A percentile compares a stretch with the other conserved stretches of the same genome.
These are phyloP conservation scores for Aspergillus alliaceus DNA, from an alignment of 2,329 filamentous ascomycete species.

Conservation along the genomic window DNA sequence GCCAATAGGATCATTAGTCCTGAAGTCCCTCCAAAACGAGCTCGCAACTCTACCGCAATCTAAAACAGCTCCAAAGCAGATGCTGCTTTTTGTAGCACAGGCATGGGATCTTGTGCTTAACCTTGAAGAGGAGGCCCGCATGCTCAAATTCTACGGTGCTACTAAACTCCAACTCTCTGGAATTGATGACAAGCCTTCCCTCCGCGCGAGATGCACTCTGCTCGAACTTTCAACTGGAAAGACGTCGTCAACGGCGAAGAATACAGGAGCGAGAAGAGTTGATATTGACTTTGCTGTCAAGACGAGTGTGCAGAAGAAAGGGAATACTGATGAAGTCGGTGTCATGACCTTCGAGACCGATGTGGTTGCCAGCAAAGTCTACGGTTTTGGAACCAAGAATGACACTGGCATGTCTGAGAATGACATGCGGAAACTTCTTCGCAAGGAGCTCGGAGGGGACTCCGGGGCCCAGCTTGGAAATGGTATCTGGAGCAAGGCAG, in stretches of 20 bases:
- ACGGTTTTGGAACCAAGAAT: slow-evolving; percentile 36
- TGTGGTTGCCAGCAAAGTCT: slow-evolving; percentile 41
- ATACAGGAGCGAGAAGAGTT: slow-evolving; percentile 20
- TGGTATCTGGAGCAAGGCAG: slow-evolving; percentile 42
- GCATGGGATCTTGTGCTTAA: slow-evolving; percentile 44
- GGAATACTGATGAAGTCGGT: slow-evolving; percentile 22
- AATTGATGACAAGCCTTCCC: slow-evolving; percentile 23
- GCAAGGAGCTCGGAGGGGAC: slow-evolving; percentile 23
- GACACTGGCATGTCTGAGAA: slow-evolving; percentile 31
- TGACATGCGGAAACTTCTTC: slow-evolving; percentile 38
- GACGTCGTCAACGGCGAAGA: slow-evolving; percentile 3
- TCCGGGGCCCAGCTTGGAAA: slow-evolving; percentile 30
- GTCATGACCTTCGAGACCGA: slow-evolving; percentile 38
- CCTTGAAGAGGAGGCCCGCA: slow-evolving; percentile 45
- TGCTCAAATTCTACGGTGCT: slow-evolving; percentile 47
- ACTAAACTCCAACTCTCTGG: slow-evolving; percentile 38
- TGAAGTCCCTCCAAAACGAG: slow-evolving; percentile 42
- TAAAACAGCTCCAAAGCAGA: slow-evolving; percentile 34
- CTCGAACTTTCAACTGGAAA: slow-evolving; percentile 26
- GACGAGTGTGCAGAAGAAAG: slow-evolving; percentile 24
- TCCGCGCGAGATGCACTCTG: slow-evolving; percentile 41
- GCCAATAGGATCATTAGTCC: slow-evolving; percentile 41
- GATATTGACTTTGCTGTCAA: slow-evolving; percentile 44
- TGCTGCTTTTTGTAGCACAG: slow-evolving; percentile 42
- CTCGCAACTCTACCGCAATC: slow-evolving; percentile 37